Evolutionary conservation across 2,329 filamentous ascomycete species (phyloP).

Genomic region (Botrytis elliptica): DNA sequence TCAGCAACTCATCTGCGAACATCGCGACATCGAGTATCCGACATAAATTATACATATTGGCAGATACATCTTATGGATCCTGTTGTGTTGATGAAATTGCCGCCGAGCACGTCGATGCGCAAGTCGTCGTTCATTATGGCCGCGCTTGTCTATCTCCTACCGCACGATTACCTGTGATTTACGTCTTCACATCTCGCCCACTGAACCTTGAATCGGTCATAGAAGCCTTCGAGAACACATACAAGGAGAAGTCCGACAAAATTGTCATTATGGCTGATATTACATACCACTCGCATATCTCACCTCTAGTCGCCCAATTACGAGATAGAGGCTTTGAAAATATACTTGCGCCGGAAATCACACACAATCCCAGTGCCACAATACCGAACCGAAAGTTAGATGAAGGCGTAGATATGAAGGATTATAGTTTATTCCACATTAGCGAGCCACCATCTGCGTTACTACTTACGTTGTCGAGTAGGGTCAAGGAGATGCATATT

Average conservation of each 20-base stretch:
- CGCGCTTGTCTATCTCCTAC: conserved; percentile 90
- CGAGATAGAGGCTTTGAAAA: conserved; percentile 64
- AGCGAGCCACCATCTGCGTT: conserved; percentile 80
- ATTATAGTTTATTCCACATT: conserved; percentile 75
- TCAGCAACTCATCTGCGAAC: conserved; percentile 25
- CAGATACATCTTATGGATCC: conserved; percentile 93
- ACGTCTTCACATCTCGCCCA: conserved; percentile 77
- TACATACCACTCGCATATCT: conserved; percentile 76
- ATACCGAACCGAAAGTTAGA: conserved; percentile 75
- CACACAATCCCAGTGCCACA: conserved; percentile 73
- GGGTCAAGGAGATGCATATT: conserved; percentile 75
- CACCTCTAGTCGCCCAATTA: conserved; percentile 55
- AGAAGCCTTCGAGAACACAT: conserved; percentile 64
- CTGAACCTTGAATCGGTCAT: conserved; percentile 61
- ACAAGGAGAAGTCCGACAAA: conserved; percentile 56
- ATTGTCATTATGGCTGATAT: conserved; percentile 86
- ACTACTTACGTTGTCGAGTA: conserved; percentile 81
- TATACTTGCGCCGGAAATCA: conserved; percentile 67
- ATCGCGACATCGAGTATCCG: background rate
- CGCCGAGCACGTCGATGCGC: conserved; percentile 86
- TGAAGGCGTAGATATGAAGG: conserved; percentile 42
- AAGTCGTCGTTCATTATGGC: conserved; percentile 93
- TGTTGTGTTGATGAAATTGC: conserved; percentile 98
- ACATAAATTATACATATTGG: conserved; percentile 71
- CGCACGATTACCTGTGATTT: conserved; percentile 79